Evolutionary conservation across 768 basidiomycete species (phyloP).

Genomic region (Albatrellus ellisii): DNA sequence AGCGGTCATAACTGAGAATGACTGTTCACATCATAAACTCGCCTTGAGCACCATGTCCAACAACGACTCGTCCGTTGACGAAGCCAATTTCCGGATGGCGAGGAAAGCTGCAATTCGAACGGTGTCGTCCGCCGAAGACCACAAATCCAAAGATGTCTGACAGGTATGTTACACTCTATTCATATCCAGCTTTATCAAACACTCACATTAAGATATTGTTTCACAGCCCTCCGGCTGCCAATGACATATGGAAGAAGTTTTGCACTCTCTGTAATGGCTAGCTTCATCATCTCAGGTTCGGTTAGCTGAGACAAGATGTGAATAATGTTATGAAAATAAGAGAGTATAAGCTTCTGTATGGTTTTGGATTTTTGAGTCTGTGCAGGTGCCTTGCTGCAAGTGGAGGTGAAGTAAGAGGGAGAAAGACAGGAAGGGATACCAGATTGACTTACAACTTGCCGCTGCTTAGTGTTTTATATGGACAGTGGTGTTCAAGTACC

Average conservation of each 20-base stretch:
- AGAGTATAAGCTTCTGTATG: constrained; percentile 76
- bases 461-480: constrained; percentile 67
- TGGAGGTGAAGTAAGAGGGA: constrained; percentile 1
- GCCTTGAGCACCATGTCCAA: constrained; percentile 84
- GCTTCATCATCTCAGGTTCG: constrained; percentile 46
- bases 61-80: constrained; percentile 65
- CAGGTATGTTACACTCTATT: background rate
- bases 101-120: constrained; percentile 81
- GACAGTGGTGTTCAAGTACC: constrained; percentile 75
- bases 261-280: constrained; percentile 73
- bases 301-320: constrained; percentile 68
- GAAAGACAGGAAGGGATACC: background rate
- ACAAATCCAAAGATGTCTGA: constrained; percentile 72
- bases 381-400: constrained; percentile 64
- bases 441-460: constrained; percentile 67
- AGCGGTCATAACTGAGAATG: background rate
- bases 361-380: constrained; percentile 74
- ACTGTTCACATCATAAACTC: constrained; percentile 9
- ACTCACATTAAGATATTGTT: constrained; percentile 73
- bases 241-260: constrained; percentile 86
- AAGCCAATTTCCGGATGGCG: constrained; percentile 68
- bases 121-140: constrained; percentile 72
- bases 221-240: constrained; percentile 72
- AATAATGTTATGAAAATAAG: constrained; percentile 81
- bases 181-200: background rate